Base-by-base conservation (phyloP, 768 basidiomycete genomes). In the Gymnopilus junonius region DNA sequence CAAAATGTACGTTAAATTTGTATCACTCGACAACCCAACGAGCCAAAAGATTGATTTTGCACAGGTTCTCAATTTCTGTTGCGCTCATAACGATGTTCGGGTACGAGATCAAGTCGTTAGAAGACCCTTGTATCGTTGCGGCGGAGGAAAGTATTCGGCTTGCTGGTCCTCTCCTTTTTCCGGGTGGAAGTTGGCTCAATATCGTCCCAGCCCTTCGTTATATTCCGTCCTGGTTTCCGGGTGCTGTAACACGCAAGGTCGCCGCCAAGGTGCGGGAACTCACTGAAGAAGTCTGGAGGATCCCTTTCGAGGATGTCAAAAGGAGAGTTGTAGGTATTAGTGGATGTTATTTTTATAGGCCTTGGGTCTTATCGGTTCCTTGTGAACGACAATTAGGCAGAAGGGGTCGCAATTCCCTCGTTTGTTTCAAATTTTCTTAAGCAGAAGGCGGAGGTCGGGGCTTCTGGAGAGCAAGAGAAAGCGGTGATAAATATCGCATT, bases 1-100 rank as follows among this genome's bases (percentile, higher is more conserved):
- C n/a, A 40, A 62, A 55, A 55, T 59, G 65, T 70, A 25, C 21
- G 62, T 58, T 14, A n/a, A n/a, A n/a, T n/a, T n/a, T n/a, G n/a
- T n/a, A n/a, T n/a, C n/a, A n/a, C n/a, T n/a, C n/a, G n/a, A n/a
- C n/a, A n/a, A n/a, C n/a, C n/a, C n/a, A n/a, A n/a, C n/a, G n/a
- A n/a, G n/a, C n/a, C n/a, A n/a, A n/a, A n/a, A n/a, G n/a, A n/a
- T n/a, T n/a, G 14, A 14, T 55, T 23, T 8, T 17, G 3, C 23
- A 6, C 43, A 66, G 60, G 54, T 46, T 57, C 15, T 64, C 62
- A 4, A 57, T 58, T n/a, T 63, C 58, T 8, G 58, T 64, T 32
- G 37, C 59, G 3, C 53, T 66, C 39, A 20, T 40, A 6, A 62
- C 60, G 17, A 66, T 62, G 64, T 67, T 59, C 32, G 67, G 67